Evolutionary conservation across 129 eudicot genomes (phyloP), one percentile per base, ranked within the genome.

Genomic region (Tagetes erecta): DNA sequence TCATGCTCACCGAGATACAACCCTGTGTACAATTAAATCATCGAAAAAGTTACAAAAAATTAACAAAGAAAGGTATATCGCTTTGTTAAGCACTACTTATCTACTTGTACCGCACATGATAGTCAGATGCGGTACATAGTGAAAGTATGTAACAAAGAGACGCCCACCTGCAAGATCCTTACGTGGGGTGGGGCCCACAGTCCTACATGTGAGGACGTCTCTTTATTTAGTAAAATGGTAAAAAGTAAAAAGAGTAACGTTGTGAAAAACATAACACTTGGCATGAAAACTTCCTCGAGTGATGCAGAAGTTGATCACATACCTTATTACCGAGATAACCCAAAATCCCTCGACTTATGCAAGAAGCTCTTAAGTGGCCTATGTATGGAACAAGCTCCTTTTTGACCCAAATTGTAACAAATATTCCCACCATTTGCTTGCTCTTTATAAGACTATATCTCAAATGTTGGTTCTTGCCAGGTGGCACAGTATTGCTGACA

Each of bases 241-340:
- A 13, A 51, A 8, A 6, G 5, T 31, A 35, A 68, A 20, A 42
- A 1, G 13, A 2, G 0, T 41, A 65, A 20, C 20, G 13, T 12
- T n/a, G 27, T 13, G 30, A 13, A 51, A 51, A 3, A 44, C 0
- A 10, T 44, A 39, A 4, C 27, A 20, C 27, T 20, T 20, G 27
- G 27, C 27, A 20, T 20, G 27, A 20, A 20, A 20, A 20, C 27
- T 20, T 20, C 27, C 27, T 20, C 27, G 27, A 20, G 27, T 20
- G 3, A 40, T 2, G 44, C 37, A 20, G 3, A 8, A 66, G 8
- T 10, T 49, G 70, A 9, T n/a, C 3, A 47, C 81, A 71, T 83
- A 88, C 93, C 93, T 88, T 88, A 73, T 88, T 88, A n/a, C 93
- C 93, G 20, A 88, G 84, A 72, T 72, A 86, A 63, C 93, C 93